Evolutionary conservation across 805 yeast species (phyloP).

Genomic region (Kuraishia molischiana): DNA sequence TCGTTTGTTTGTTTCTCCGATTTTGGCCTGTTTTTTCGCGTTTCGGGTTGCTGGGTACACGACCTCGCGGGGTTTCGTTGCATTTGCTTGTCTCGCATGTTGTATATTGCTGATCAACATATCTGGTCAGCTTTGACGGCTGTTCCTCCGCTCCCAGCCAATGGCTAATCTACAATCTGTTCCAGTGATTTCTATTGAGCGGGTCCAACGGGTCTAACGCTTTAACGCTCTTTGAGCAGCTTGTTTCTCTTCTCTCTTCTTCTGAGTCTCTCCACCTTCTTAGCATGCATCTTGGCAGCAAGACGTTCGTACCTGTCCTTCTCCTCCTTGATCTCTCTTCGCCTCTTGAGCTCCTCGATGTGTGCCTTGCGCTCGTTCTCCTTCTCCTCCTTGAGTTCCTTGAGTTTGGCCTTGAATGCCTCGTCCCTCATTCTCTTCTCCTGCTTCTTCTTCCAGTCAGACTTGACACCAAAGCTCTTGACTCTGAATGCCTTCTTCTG

Average conservation of each 20-base stretch:
- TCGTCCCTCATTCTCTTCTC: slow-evolving; percentile 56
- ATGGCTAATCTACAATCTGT: too few relatives aligned
- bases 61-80: too few relatives aligned
- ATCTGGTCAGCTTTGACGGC: too few relatives aligned
- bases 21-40: too few relatives aligned
- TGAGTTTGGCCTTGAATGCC: slow-evolving; percentile 58
- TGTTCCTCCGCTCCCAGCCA: too few relatives aligned
- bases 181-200: too few relatives aligned
- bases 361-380: slow-evolving; percentile 43
- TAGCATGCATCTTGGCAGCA: slow-evolving; percentile 83
- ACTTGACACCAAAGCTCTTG: slow-evolving; percentile 46
- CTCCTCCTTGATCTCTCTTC: slow-evolving; percentile 76
- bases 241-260: slow-evolving; percentile 93
- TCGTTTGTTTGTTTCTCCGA: too few relatives aligned
- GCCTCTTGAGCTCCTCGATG: slow-evolving; percentile 53
- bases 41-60: too few relatives aligned
- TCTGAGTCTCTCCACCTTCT: slow-evolving; percentile 83
- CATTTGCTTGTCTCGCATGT: too few relatives aligned
- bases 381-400: slow-evolving; percentile 73
- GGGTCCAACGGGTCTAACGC: too few relatives aligned
- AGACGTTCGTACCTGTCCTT: slow-evolving; percentile 77
- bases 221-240: slow-evolving; percentile 3
- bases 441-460: slow-evolving; percentile 58
- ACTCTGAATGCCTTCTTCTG: slow-evolving; percentile 61
- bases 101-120: too few relatives aligned